Percentiles rank a stretch among this genome's conserved stretches.
These are phyloP conservation scores for Chrysosporium keratinophilum DNA, from an alignment of 2,329 filamentous ascomycete species.

Conservation along the genomic window DNA sequence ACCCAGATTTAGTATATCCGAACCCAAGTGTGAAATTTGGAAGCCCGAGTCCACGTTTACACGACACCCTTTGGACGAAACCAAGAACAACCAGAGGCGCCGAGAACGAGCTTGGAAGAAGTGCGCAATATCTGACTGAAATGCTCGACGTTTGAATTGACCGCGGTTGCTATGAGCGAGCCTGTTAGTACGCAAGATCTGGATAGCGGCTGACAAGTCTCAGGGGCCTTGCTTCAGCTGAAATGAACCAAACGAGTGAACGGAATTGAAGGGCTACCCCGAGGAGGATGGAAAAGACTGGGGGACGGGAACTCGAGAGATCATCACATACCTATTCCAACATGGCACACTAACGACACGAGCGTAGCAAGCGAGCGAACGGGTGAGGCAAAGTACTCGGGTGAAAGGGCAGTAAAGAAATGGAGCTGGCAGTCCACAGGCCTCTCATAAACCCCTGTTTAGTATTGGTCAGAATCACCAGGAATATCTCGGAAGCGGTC, in stretches of 20 bases:
- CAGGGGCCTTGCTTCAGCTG: too few species aligned
- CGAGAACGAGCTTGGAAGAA: too few species aligned
- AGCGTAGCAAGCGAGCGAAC: neutral
- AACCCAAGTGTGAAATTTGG: neutral
- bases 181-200: too few species aligned
- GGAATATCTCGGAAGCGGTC: neutral
- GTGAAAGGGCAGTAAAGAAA: neutral
- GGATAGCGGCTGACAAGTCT: too few species aligned
- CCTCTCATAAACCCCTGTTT: neutral
- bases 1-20: neutral
- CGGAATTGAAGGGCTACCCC: neutral
- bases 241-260: neutral
- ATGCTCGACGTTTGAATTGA: too few species aligned
- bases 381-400: neutral
- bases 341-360: neutral
- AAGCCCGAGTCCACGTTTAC: neutral
- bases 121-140: too few species aligned
- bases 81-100: neutral
- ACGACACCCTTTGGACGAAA: neutral
- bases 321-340: slow-evolving; percentile 1
- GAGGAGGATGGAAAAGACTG: neutral
- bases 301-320: neutral
- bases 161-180: too few species aligned
- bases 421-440: neutral
- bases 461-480: neutral